A percentile compares a stretch with the other conserved stretches of the same genome.
phyloP scores from a whole-genome alignment of 805 yeast genomes.

The Hagleromyces aurorensis region DNA sequence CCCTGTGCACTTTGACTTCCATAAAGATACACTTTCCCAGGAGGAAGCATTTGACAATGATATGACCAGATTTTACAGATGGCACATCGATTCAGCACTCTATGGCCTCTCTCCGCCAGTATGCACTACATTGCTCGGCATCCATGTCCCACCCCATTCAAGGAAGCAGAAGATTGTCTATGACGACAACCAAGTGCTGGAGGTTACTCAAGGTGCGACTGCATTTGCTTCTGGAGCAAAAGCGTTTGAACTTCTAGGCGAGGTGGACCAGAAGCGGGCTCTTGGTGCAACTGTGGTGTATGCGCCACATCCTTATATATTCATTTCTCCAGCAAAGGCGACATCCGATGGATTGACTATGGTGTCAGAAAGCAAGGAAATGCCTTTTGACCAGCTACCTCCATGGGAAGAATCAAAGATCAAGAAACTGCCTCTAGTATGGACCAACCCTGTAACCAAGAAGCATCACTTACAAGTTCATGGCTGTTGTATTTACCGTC shows the following conservation, averaged over 20 bases:
- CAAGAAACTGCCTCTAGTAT: slow-evolving; percentile 74
- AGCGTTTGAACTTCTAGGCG: slow-evolving; percentile 60
- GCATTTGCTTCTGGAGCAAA: slow-evolving; percentile 81
- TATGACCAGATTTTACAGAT: slow-evolving; percentile 77
- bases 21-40: slow-evolving; percentile 54
- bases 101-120: slow-evolving; percentile 82
- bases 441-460: slow-evolving; percentile 87
- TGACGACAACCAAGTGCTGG: slow-evolving; percentile 58
- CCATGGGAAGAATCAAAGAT: slow-evolving; percentile 75
- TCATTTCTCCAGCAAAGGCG: slow-evolving; percentile 71
- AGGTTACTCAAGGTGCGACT: slow-evolving; percentile 77
- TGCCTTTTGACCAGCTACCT: slow-evolving; percentile 60
- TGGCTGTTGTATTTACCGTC: slow-evolving; percentile 74
- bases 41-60: slow-evolving; percentile 51
- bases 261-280: slow-evolving; percentile 67
- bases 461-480: slow-evolving; percentile 80
- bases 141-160: slow-evolving; percentile 65
- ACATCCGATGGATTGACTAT: slow-evolving; percentile 83
- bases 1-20: slow-evolving; percentile 80
- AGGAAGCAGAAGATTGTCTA: slow-evolving; percentile 59
- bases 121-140: slow-evolving; percentile 76
- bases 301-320: slow-evolving; percentile 90
- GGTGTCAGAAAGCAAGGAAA: slow-evolving; percentile 72
- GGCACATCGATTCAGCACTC: slow-evolving; percentile 91
- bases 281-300: slow-evolving; percentile 73